Evolutionary conservation across 352 stramenopile genomes (phyloP).

Genomic region (Elongisporangium anandrum): DNA sequence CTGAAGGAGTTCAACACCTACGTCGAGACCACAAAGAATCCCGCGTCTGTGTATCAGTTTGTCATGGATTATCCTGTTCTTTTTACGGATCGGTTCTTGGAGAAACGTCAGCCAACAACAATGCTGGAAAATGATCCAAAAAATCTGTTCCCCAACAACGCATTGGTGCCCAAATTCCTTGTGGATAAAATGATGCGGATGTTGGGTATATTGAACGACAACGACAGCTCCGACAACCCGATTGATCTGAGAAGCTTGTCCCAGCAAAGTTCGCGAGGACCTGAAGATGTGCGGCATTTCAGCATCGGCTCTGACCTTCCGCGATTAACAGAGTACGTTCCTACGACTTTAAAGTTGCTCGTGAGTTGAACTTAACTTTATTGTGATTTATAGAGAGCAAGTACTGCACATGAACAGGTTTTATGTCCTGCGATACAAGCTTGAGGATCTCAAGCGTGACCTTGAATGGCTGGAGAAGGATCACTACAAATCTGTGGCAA

Average conservation of each 20-base stretch:
- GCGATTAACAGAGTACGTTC: not conserved
- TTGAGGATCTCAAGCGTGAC: not conserved
- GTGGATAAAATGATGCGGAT: not conserved
- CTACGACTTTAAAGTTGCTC: not conserved
- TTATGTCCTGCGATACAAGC: not conserved
- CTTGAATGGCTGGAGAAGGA: not conserved
- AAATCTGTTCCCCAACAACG: not conserved
- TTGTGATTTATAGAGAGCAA: not conserved
- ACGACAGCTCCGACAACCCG: not conserved
- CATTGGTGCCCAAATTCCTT: not conserved
- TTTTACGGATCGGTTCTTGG: not conserved
- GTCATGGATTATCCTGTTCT: not conserved
- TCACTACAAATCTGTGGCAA: not conserved
- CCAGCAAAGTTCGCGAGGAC: not conserved
- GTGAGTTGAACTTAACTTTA: not conserved
- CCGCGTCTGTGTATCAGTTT: not conserved
- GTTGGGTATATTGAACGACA: not conserved
- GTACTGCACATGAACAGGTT: not conserved
- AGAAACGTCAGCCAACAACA: not conserved
- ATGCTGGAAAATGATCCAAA: not conserved
- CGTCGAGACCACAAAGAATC: not conserved
- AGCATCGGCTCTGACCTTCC: not conserved
- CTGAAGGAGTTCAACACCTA: not conserved
- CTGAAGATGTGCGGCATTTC: not conserved
- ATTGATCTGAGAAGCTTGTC: not conserved